Evolutionary conservation across 176 grass and related monocot genomes (phyloP), one percentile per base, ranked within the genome.

Genomic region (Oryza punctata): DNA sequence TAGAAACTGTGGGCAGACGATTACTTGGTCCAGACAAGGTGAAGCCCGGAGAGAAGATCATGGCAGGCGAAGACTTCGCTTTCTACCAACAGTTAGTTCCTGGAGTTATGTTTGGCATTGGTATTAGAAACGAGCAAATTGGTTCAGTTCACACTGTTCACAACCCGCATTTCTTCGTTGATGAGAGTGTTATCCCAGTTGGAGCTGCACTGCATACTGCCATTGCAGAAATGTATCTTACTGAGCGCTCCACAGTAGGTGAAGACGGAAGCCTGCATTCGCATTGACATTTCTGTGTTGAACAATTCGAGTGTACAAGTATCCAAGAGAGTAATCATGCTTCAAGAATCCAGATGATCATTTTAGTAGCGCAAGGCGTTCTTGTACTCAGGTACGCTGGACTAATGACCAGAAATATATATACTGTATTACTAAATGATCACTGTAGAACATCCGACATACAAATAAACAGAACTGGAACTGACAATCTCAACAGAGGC

Each of bases 31-130:
- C 73, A 65, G 87, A 89, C 50, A 98, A 91, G 70, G 87, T 98
- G 80, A 86, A 70, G 35, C 90, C 80, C 1, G 91, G 89, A 12
- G 70, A 87, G 66, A 95, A 95, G 85, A 85, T 95, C 60, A 98
- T 98, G 96, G 96, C 93, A 1, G 93, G 96, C 33, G 96, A 98
- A 87, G 96, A 95, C 72, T 98, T 98, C 44, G 85, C 93, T 11
- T 95, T 98, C 79, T 95, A 95, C 83, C 93, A 95, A 69, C 79
- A 89, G 78, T 69, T 92, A 35, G 77, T 94, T 79, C 93, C 93
- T 10, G 96, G 96, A 3, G 67, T 95, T 18, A 81, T 95, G 18
- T 93, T 95, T 69, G 80, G 77, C 32, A 90, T 95, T 37, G 96
- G 93, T 18, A 89, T 95, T 23, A 81, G 70, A 85, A 95, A 93